Percentiles rank a stretch among this genome's conserved stretches.
Evolutionary conservation across 1,139 yeast species (phyloP).

Genomic region (Lodderomyces pseudojiufengensis): DNA sequence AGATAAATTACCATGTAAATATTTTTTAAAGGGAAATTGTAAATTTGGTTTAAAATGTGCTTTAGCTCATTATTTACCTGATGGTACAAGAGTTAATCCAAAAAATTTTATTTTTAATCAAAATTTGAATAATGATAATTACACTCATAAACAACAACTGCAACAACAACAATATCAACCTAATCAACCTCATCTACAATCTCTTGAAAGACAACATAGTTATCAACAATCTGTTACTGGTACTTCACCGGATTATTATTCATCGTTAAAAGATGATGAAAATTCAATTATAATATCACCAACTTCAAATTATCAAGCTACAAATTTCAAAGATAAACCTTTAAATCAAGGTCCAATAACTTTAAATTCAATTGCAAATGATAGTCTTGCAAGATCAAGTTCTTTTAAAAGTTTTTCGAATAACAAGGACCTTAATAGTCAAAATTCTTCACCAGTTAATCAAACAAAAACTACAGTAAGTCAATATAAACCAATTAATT

Average conservation of each 20-base stretch:
- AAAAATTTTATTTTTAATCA: conserved; percentile 20
- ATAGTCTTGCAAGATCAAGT: conserved; percentile 8
- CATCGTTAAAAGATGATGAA: not conserved
- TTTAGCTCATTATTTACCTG: conserved; percentile 83
- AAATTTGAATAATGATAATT: conserved; percentile 6
- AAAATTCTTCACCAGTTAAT: not conserved
- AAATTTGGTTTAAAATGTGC: conserved; percentile 93
- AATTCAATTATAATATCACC: conserved; percentile 3
- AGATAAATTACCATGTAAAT: conserved; percentile 82
- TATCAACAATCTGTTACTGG: conserved; percentile 2
- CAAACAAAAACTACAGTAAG: not conserved
- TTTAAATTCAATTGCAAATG: conserved; percentile 6
- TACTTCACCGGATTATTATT: conserved; percentile 4
- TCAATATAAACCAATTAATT: not conserved
- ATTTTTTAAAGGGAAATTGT: conserved; percentile 91
- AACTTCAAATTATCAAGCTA: not conserved
- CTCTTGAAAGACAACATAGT: conserved; percentile 5
- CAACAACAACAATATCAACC: conserved; percentile 1
- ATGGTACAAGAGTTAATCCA: conserved; percentile 76
- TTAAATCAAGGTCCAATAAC: conserved; percentile 6
- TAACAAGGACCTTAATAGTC: not conserved
- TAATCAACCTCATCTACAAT: not conserved
- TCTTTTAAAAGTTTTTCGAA: conserved; percentile 3
- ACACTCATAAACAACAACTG: not conserved
- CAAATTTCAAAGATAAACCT: not conserved